Evolutionary conservation across 345 rosid species (phyloP), one percentile per base, ranked within the genome.

Genomic region (Erysimum cheiranthoides): DNA sequence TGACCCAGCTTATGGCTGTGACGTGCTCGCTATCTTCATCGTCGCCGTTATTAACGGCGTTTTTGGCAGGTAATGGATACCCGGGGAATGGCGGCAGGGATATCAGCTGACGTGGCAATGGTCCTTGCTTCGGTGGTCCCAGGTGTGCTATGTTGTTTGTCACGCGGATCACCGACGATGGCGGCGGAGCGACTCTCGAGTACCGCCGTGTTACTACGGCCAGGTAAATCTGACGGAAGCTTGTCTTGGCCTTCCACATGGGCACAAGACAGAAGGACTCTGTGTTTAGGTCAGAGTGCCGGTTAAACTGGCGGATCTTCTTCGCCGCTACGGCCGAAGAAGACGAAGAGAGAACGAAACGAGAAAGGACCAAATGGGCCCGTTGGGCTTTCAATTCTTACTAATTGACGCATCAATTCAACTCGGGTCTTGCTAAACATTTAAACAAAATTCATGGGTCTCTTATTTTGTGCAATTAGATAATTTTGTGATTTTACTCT

Each of bases 1-100:
- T 91, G 49, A 90, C 78, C 98, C 98, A 93, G 63, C 86, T 91
- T 31, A 93, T 85, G 13, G 92, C 96, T 0, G 97, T 93, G 71
- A 89, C 85, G 43, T 53, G 88, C 11, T 40, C 67, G 18, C 67
- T 51, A 11, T 68, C 47, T 51, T 77, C 81, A 6, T 74, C 64
- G 17, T 40, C 80, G 3, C 76, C 86, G 13, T 84, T 18, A 16
- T 42, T 18, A 36, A 28, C 71, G 54, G 61, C 51, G 43, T 57
- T 75, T 74, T 68, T 79, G 0, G 68, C 93, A 3, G 86, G 92
- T 61, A 93, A 79, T 43, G 87, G 91, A 59, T 60, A 75, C 8
- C 87, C 82, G 0, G 96, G 97, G 73, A 93, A 93, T 4, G 94
- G 88, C 18, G 97, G 98, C 78, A 91, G 80, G 3, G 90, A 91